Conservation (phyloP, 306 rosid genomes). For the Casuarina equisetifolia region DNA sequence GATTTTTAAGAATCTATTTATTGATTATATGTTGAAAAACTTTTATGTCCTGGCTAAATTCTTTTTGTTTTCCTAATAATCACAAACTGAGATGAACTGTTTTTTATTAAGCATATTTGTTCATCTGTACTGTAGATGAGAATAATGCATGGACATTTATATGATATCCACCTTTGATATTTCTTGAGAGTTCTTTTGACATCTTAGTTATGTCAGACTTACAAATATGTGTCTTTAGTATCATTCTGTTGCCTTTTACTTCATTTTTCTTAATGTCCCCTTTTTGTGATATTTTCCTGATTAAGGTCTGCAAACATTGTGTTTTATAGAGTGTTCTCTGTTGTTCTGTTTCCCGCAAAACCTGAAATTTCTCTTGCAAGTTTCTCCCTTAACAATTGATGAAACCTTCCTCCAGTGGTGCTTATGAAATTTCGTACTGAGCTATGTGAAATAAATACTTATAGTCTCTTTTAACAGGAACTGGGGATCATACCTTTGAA, state of each 20-base stretch:
- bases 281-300: not conserved
- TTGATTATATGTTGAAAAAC: not conserved
- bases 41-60: not conserved
- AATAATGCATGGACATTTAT: not conserved
- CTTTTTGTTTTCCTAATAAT: not conserved
- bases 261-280: not conserved
- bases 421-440: conserved; percentile 24
- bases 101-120: not conserved
- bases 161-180: not conserved
- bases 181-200: not conserved
- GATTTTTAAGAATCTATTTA: not conserved
- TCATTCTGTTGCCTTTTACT: not conserved
- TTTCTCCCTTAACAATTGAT: not conserved
- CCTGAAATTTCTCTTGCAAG: not conserved
- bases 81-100: not conserved
- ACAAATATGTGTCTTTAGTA: not conserved
- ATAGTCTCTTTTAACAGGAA: conserved; percentile 46
- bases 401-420: conserved; percentile 5
- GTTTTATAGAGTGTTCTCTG: not conserved
- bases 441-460: conserved; percentile 13
- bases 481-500: conserved; percentile 94
- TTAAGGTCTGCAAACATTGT: not conserved
- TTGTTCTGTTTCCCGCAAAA: not conserved
- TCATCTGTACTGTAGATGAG: not conserved
- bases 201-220: not conserved